Evolutionary conservation across 129 eudicot genomes (phyloP), one percentile per base, ranked within the genome.

Genomic region (Apium graveolens): DNA sequence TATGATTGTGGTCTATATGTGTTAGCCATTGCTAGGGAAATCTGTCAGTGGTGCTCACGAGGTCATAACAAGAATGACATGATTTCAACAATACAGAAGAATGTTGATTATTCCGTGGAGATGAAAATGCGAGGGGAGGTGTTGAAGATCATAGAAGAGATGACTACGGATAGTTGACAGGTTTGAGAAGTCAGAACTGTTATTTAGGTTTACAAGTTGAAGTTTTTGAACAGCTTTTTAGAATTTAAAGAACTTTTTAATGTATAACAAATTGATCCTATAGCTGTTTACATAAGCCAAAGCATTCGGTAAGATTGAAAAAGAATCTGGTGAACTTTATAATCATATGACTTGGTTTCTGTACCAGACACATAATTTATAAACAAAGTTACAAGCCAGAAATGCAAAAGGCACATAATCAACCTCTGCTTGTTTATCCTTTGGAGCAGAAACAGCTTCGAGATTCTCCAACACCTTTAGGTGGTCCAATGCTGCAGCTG

Each of bases 401-500:
- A 66, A 48, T 66, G 68, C 71, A 37, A 24, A 37, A 29, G 18
- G 8, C 32, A 9, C 17, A 45, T 29, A 69, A 63, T 78, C 70
- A 74, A 74, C 70, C 12, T 73, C 92, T 2, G 87, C 78, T 55
- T 63, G 73, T 72, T 85, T 86, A 69, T 86, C 86, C 79, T 85
- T 89, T 24, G 87, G 76, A 66, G 90, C 75, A 18, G 83, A 46
- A 48, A 31, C 72, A 16, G 75, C 66, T 80, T 85, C 97, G 31
- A 87, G 93, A 73, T 76, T 89, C 97, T 44, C 91, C 92, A 16
- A 88, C 91, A 29, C 92, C 96, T 88, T 76, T 88, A 37, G 86
- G 87, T 14, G 96, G 92, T 3, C 97, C 97, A 39, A 89, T 86
- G 86, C 96, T 89, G 84, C 98, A 88, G 4, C 92, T 91, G 49